Conservation (phyloP, 2,329 filamentous ascomycete species). For the Penicillium sp. region DNA sequence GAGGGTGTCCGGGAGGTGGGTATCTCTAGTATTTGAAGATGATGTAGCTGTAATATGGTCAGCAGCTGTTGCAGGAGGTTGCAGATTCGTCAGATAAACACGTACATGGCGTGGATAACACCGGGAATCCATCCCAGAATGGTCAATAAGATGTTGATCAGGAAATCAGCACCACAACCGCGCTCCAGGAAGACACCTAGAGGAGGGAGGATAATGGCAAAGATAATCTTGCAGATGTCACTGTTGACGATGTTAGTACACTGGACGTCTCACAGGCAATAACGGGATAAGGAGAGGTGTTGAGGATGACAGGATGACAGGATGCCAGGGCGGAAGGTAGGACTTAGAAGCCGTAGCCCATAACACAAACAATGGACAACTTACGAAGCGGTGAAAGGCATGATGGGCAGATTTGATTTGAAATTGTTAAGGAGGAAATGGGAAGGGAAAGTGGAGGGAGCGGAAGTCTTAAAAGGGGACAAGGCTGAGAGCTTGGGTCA, state of each 20-base stretch:
- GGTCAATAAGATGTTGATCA: slow-evolving; percentile 88
- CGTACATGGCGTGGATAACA: slow-evolving; percentile 83
- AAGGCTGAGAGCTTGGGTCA: slow-evolving; percentile 39
- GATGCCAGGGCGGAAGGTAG: background rate
- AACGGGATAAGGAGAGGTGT: background rate
- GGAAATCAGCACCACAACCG: slow-evolving; percentile 73
- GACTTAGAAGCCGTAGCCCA: background rate
- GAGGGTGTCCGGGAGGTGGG: background rate
- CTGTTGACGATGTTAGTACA: slow-evolving; percentile 32
- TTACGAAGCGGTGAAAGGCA: slow-evolving; percentile 46
- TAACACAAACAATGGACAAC: slow-evolving; percentile 15
- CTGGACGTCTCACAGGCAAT: background rate
- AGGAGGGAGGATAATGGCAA: slow-evolving; percentile 82
- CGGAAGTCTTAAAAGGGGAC: slow-evolving; percentile 33
- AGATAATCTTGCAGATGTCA: slow-evolving; percentile 72
- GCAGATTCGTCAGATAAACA: slow-evolving; percentile 17
- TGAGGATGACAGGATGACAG: no score
- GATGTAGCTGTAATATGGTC: slow-evolving; percentile 54
- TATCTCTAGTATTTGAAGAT: slow-evolving; percentile 70
- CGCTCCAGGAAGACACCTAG: slow-evolving; percentile 90
- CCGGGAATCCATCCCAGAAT: slow-evolving; percentile 68
- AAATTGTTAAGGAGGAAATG: background rate
- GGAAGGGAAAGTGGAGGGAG: slow-evolving; percentile 6
- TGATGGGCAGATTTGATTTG: slow-evolving; percentile 31
- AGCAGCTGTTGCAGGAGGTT: slow-evolving; percentile 5